Conservation (phyloP, 2,329 filamentous ascomycete genomes). For the Thelonectria rubi region DNA sequence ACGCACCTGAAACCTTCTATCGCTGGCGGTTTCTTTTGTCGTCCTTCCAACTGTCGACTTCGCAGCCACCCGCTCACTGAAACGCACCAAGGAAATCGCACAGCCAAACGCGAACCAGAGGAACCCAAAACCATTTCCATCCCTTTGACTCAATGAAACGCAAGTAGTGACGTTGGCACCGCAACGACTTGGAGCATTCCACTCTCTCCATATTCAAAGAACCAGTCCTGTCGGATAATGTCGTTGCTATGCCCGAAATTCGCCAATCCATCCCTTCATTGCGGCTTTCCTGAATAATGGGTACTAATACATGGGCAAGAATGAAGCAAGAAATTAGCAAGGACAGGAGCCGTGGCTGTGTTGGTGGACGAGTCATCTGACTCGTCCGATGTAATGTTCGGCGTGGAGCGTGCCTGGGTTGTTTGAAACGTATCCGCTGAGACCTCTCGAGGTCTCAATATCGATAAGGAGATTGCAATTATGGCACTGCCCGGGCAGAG, state of each 20-base stretch:
- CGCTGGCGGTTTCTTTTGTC: not conserved
- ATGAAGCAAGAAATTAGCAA: slow-evolving; percentile 23
- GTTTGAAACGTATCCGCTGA: not conserved
- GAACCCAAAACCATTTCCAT: slow-evolving; percentile 1
- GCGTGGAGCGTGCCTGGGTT: slow-evolving; percentile 1
- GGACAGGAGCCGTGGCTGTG: slow-evolving; percentile 13
- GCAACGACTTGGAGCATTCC: not conserved
- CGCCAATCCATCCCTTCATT: slow-evolving; percentile 27
- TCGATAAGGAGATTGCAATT: not conserved
- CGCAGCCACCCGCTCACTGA: not conserved
- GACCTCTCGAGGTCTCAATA: not conserved
- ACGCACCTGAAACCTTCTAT: not conserved
- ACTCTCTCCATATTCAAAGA: slow-evolving; percentile 9
- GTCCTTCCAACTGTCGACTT: not conserved
- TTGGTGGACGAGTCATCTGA: not conserved
- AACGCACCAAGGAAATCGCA: not conserved
- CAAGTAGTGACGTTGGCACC: not conserved
- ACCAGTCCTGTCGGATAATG: not conserved
- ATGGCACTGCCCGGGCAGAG: not conserved
- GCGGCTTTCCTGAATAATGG: slow-evolving; percentile 31
- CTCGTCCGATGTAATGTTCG: not conserved
- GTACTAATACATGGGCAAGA: slow-evolving; percentile 36
- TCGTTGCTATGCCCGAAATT: not conserved
- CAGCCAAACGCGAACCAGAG: not conserved
- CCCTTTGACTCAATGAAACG: not conserved